A percentile compares a stretch with the other conserved stretches of the same genome.
phyloP scores from a whole-genome alignment of 306 rosid genomes.

The Chamaecrista fasciculata region DNA sequence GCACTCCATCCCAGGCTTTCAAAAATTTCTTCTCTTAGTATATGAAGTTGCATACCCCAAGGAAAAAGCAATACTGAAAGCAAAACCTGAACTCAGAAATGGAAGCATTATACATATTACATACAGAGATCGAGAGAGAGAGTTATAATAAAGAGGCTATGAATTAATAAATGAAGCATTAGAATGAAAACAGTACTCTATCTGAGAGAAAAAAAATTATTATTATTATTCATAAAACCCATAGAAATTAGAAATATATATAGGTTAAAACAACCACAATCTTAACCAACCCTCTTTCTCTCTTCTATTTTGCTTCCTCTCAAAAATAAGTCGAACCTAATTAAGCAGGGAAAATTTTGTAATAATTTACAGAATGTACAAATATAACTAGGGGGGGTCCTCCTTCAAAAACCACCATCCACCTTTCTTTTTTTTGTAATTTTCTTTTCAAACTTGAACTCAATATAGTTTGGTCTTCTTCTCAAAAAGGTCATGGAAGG shows the following conservation, averaged over 20 bases:
- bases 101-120: too few species aligned
- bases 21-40: background rate
- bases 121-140: too few species aligned
- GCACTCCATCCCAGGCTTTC: background rate
- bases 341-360: constrained; percentile 33
- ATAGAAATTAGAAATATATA: background rate
- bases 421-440: background rate
- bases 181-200: background rate
- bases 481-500: background rate
- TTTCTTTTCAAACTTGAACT: constrained; percentile 5
- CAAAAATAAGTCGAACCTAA: constrained; percentile 37
- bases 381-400: constrained; percentile 22
- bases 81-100: background rate
- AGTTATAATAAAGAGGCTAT: background rate
- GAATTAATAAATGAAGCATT: background rate
- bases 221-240: too few species aligned
- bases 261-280: constrained; percentile 20
- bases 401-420: background rate
- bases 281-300: too few species aligned
- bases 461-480: constrained; percentile 20
- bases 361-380: constrained; percentile 39
- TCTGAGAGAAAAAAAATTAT: too few species aligned
- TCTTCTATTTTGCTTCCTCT: background rate
- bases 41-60: background rate
- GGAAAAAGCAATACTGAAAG: background rate